phyloP scores from a whole-genome alignment of 805 yeast species.

The Wickerhamiella lipophila region DNA sequence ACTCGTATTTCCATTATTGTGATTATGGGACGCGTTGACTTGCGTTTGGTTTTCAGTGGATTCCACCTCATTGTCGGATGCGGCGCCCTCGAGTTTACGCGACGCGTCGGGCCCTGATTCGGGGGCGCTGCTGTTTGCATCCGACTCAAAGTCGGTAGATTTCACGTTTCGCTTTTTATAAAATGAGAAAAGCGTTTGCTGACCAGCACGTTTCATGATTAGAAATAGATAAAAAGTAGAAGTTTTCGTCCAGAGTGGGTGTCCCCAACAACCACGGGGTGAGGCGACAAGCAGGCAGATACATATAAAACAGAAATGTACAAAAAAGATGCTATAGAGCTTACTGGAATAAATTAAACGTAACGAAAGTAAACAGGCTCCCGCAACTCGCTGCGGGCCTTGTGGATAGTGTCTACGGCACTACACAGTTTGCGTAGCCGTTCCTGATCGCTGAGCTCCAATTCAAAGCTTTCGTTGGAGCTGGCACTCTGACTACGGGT shows the following conservation, averaged over 20 bases:
- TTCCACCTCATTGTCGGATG: neutral
- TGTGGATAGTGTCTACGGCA: slow-evolving; percentile 19
- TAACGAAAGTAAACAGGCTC: slow-evolving; percentile 20
- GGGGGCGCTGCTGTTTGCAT: neutral
- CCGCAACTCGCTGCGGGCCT: slow-evolving; percentile 20
- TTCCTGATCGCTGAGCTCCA: slow-evolving; percentile 1
- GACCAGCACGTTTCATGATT: slow-evolving; percentile 13
- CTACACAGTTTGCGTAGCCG: slow-evolving; percentile 16
- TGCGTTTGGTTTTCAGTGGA: neutral
- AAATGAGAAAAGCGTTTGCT: slow-evolving; percentile 10
- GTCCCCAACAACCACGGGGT: too few relatives aligned
- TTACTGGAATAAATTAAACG: slow-evolving; percentile 9
- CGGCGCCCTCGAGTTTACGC: neutral
- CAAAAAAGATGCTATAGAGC: neutral
- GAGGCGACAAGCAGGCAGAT: too few relatives aligned
- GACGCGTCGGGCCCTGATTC: neutral
- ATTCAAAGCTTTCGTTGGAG: slow-evolving; percentile 9
- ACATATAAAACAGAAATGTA: too few relatives aligned
- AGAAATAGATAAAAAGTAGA: neutral
- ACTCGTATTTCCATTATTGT: slow-evolving; percentile 5
- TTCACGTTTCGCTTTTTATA: slow-evolving; percentile 26
- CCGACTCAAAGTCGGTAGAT: neutral
- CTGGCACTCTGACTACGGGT: slow-evolving; percentile 1
- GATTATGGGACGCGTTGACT: neutral
- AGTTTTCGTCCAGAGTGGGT: too few relatives aligned